Percentiles rank a stretch among this genome's conserved stretches.
Evolutionary conservation across 2,329 filamentous ascomycete species (phyloP).

Genomic region (Hypoxylon rubiginosum): DNA sequence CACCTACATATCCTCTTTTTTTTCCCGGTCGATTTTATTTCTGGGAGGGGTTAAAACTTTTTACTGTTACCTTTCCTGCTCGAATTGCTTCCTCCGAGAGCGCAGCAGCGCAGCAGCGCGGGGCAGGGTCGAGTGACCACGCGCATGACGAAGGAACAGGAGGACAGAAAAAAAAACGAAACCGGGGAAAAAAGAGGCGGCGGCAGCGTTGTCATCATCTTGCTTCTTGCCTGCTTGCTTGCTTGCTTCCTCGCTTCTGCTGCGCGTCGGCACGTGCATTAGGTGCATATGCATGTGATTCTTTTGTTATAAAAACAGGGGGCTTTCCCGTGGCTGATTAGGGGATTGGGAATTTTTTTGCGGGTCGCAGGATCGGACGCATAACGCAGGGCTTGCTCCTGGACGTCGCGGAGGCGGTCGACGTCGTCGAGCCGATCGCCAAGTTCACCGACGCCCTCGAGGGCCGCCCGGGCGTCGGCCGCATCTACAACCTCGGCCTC

Average conservation of each 20-base stretch:
- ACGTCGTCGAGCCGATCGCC: conserved; percentile 86
- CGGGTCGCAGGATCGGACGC: conserved; percentile 76
- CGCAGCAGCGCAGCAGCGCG: no score
- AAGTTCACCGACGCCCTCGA: conserved; percentile 80
- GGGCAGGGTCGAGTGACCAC: no score
- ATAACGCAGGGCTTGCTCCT: conserved; percentile 84
- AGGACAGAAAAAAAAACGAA: background rate
- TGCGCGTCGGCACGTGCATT: background rate
- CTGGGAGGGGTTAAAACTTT: no score
- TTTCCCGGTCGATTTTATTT: background rate
- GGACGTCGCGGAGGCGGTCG: conserved; percentile 76
- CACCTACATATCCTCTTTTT: background rate
- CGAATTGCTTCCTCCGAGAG: no score
- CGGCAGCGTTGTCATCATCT: background rate
- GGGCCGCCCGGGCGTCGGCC: conserved; percentile 68
- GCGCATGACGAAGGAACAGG: conserved; percentile 1
- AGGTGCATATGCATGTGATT: conserved; percentile 14
- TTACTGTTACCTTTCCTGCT: no score
- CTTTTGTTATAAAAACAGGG: background rate
- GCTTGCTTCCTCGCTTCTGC: no score
- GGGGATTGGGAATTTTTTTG: background rate
- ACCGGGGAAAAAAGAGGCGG: background rate
- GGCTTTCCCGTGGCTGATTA: conserved; percentile 3
- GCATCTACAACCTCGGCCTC: conserved; percentile 79
- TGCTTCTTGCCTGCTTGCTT: background rate